These are phyloP conservation scores for Candida tibetensis DNA, from an alignment of 805 yeast species.

Conservation along the genomic window DNA sequence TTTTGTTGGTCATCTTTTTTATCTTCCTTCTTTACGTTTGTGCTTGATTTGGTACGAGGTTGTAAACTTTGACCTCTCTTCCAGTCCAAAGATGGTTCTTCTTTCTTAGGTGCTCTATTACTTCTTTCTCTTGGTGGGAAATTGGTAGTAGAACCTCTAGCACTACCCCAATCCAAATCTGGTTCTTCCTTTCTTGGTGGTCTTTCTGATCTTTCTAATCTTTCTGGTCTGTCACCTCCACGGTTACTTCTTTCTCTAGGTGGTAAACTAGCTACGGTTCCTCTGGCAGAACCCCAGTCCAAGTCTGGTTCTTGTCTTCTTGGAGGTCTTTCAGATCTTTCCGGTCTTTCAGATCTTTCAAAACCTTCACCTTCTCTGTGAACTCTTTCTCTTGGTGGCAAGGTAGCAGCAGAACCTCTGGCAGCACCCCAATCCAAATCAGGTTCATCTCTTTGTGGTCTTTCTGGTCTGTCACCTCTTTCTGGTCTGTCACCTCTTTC, in stretches of 20 bases:
- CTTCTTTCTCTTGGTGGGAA: constrained; percentile 40
- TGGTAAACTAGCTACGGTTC: constrained; percentile 23
- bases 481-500: constrained; percentile 25
- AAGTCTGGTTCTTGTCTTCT: constrained; percentile 54
- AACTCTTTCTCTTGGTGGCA: constrained; percentile 34
- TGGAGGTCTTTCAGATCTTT: constrained; percentile 39
- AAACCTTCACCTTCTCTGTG: constrained; percentile 13
- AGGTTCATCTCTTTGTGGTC: constrained; percentile 34
- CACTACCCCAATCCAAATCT: constrained; percentile 59
- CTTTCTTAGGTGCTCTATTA: constrained; percentile 26
- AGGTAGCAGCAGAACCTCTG: constrained; percentile 28
- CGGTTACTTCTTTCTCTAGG: constrained; percentile 38
- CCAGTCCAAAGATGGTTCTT: constrained; percentile 36
- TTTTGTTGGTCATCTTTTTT: constrained; percentile 24
- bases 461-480: constrained; percentile 14
- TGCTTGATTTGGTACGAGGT: constrained; percentile 9
- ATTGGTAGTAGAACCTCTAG: constrained; percentile 34
- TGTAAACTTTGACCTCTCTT: constrained; percentile 35
- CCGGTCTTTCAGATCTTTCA: constrained; percentile 17
- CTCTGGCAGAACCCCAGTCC: constrained; percentile 58
- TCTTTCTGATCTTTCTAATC: constrained; percentile 20
- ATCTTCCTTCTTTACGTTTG: constrained; percentile 13
- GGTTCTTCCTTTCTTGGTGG: constrained; percentile 45
- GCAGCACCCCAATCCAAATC: constrained; percentile 44
- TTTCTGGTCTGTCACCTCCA: constrained; percentile 27